Conservation (phyloP, 257 asterid species). For the Solanum lycopersicoides region DNA sequence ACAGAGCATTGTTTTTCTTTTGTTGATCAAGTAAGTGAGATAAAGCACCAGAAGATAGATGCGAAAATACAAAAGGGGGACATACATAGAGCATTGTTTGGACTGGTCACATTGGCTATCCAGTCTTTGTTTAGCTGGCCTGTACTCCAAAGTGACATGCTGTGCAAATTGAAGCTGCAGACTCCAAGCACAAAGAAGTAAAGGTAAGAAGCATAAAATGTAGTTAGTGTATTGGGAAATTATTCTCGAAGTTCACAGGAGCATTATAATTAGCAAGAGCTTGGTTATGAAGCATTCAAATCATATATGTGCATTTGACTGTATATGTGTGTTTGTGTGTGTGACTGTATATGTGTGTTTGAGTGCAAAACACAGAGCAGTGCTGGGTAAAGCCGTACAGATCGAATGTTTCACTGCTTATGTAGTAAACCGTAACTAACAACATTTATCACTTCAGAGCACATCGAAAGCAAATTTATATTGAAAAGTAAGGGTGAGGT, state of each 20-base stretch:
- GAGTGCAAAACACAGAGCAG: background rate
- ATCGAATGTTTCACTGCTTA: background rate
- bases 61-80: background rate
- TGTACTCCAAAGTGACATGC: conserved; percentile 30
- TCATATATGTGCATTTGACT: background rate
- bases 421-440: background rate
- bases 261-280: background rate
- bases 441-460: background rate
- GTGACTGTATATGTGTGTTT: background rate
- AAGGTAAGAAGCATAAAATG: background rate
- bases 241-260: background rate
- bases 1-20: background rate
- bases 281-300: background rate
- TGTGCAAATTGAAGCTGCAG: conserved; percentile 48
- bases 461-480: background rate
- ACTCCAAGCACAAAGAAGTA: background rate
- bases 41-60: background rate
- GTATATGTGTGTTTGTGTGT: too few relatives aligned
- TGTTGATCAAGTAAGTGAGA: background rate
- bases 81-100: conserved; percentile 12
- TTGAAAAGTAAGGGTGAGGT: background rate
- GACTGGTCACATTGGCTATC: conserved; percentile 1
- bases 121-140: conserved; percentile 13
- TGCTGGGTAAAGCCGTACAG: background rate
- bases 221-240: background rate